Evolutionary conservation across 2,329 filamentous ascomycete species (phyloP), one percentile per base, ranked within the genome.

Genomic region (Rachicladosporium sp.): DNA sequence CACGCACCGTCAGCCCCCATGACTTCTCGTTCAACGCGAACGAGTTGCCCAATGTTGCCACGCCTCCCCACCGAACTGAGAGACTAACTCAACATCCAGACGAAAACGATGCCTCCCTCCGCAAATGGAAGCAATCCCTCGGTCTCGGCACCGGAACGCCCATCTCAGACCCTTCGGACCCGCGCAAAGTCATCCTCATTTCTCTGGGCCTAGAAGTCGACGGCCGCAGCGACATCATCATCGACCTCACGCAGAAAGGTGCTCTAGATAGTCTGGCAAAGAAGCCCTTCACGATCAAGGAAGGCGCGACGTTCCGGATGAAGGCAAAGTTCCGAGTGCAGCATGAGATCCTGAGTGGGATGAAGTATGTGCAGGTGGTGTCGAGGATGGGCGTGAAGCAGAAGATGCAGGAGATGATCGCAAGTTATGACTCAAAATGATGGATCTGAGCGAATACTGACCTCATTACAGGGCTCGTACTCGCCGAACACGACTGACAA

Each of bases 331-430:
- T 96, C 74, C 82, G 88, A 68, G 91, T 98, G 34, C 87, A 98
- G 71, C 87, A 95, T 62, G 83, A 96, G 65, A 89, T 98, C 50
- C 75, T 96, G 40, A 91, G 84, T 53, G 91, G 91, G 34, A 68
- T 98, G 59, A 93, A 95, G 69, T 98, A 96, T 63, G 76, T 98
- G 42, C 91, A 98, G 68, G 75, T 87, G 31, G 83, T 95, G 46
- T 93, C 91, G 74, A 74, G 88, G 53, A 87, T 87, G 71, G 83
- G 84, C 40, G 73, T 96, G 60, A 77, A 76, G 45, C 84, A 82
- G 69, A 98, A 95, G 76, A 82, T 91, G 57, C 83, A 93, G 54
- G 89, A 96, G 70, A 98, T 98, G 91, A 82, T 98, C 74, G 87
- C 91, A 65, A 57, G 80, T 71, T 21, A 5, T 29, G 29, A 9